Evolutionary conservation across 1,284 basidiomycete genomes (phyloP), one percentile per base, ranked within the genome.

Genomic region (Irpex sp.): DNA sequence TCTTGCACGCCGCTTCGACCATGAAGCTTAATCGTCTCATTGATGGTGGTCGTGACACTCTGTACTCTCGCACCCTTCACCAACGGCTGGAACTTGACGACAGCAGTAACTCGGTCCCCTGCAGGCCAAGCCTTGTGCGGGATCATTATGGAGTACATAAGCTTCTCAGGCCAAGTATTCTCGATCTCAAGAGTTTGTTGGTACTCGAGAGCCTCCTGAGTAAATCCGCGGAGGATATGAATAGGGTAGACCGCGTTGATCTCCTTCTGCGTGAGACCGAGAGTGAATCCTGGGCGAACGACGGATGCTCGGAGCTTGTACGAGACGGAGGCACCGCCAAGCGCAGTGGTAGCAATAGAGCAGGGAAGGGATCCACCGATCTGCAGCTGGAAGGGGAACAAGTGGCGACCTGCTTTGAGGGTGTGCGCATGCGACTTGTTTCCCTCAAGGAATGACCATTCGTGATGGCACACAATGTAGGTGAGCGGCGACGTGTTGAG

Each of bases 151-250:
- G 89, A 88, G 76, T 95, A 95, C 92, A 95, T 95, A 74, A 96
- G 79, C 78, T 97, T 98, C 47, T 92, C 91, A 0, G 95, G 95
- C 95, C 95, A 98, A 11, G 94, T 95, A 75, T 96, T 97, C 76
- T 97, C 94, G 66, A 92, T 90, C 75, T 98, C 95, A 63, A 97
- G 84, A 1, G 94, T 95, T 75, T 97, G 95, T 71, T 94, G 95
- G 79, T 94, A 97, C 76, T 97, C 95, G 69, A 97, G 84, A 1
- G 95, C 90, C 67, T 96, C 94, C 2, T 85, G 75, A 4, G 86
- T 81, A 69, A 94, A 91, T 2, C 89, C 87, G 62, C 94, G 87
- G 57, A 91, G 70, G 65, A 97, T 79, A 64, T 81, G 78, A 62
- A 97, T 83, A 9, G 87, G 83, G 55, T 79, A 77, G 57, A 81